A percentile compares a stretch with the other conserved stretches of the same genome.
phyloP scores from a whole-genome alignment of 495 filamentous ascomycete species.

The Elaphomyces granulatus region DNA sequence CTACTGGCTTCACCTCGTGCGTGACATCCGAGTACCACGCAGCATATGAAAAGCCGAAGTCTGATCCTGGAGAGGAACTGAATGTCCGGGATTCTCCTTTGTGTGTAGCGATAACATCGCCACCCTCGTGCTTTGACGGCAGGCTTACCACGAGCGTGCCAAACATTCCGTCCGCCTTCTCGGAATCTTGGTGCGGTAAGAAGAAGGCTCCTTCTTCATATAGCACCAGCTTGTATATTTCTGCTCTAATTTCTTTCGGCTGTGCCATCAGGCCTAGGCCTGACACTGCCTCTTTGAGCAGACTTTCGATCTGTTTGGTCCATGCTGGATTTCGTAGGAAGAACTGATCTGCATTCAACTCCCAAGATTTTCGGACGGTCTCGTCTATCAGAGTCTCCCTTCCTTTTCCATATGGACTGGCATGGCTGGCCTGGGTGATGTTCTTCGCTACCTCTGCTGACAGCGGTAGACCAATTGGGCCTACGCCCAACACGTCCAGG shows the following conservation, averaged over 20 bases:
- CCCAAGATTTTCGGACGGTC: conserved; percentile 35
- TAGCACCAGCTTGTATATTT: conserved; percentile 41
- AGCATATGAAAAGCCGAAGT: conserved; percentile 22
- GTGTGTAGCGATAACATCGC: conserved; percentile 33
- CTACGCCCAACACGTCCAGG: conserved; percentile 26
- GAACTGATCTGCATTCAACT: conserved; percentile 33
- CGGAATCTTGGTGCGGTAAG: conserved; percentile 38
- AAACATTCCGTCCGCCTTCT: conserved; percentile 43
- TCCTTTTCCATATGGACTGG: conserved; percentile 32
- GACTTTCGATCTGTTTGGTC: conserved; percentile 9
- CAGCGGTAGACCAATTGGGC: conserved; percentile 28
- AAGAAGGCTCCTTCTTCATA: conserved; percentile 43
- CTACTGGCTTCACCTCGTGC: conserved; percentile 38
- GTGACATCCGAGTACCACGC: conserved; percentile 42
- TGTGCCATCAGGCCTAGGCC: conserved; percentile 20
- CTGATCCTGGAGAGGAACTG: conserved; percentile 15
- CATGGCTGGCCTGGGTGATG: conserved; percentile 25
- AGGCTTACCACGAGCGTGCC: conserved; percentile 40
- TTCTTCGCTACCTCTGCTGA: conserved; percentile 23
- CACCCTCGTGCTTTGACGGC: conserved; percentile 38
- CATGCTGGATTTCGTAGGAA: conserved; percentile 24
- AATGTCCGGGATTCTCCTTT: conserved; percentile 20
- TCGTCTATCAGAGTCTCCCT: conserved; percentile 32
- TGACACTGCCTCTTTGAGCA: conserved; percentile 11
- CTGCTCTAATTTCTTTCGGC: conserved; percentile 14